These are phyloP conservation scores for Camellia japonica DNA, from an alignment of 148 eudicot species.

Conservation along the genomic window DNA sequence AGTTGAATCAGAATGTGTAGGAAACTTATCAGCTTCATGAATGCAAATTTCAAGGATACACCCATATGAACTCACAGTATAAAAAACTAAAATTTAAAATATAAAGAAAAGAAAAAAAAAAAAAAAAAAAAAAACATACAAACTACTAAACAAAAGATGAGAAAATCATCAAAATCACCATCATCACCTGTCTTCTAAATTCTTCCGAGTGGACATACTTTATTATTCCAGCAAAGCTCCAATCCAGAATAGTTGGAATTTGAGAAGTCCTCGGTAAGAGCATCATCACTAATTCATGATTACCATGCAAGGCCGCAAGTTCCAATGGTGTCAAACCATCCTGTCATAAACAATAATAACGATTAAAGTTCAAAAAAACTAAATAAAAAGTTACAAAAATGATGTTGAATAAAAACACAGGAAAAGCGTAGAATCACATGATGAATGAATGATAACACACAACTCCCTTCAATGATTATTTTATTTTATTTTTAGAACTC, in stretches of 20 bases:
- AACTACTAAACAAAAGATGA: neutral
- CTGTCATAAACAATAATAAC: slow-evolving; percentile 9
- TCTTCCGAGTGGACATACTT: slow-evolving; percentile 12
- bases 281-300: slow-evolving; percentile 14
- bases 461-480: no score
- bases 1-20: neutral
- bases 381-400: neutral
- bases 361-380: neutral
- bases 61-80: neutral
- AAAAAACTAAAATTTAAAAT: no score
- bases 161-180: neutral
- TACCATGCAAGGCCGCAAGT: slow-evolving; percentile 8
- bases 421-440: no score
- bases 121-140: no score
- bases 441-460: no score
- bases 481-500: no score
- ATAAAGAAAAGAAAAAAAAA: no score
- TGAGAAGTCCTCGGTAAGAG: slow-evolving; percentile 25
- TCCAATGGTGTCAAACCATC: slow-evolving; percentile 28
- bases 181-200: slow-evolving; percentile 14
- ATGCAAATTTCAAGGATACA: neutral
- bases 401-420: no score
- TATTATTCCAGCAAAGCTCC: slow-evolving; percentile 26
- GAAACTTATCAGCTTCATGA: neutral
- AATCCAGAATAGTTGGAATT: slow-evolving; percentile 19